Percentiles rank a stretch among this genome's conserved stretches.
These are phyloP conservation scores for Termitomyces sp. DNA, from an alignment of 768 basidiomycete species.

Conservation along the genomic window DNA sequence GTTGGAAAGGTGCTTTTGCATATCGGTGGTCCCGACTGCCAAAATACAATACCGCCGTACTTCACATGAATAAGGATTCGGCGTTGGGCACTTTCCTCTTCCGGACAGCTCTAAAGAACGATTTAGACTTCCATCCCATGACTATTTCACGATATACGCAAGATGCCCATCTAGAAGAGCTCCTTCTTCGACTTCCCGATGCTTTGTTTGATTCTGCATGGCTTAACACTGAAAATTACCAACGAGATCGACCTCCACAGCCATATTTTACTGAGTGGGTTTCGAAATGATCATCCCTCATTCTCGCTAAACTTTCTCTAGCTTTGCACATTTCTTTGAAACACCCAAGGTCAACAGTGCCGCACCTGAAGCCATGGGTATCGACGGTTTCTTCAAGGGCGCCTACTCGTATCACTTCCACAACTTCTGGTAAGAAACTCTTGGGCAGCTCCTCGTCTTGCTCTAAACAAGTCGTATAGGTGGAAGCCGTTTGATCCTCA, in stretches of 20 bases:
- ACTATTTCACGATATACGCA: conserved; percentile 86
- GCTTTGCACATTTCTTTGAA: conserved; percentile 87
- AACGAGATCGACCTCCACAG: conserved; percentile 88
- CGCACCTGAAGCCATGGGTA: conserved; percentile 82
- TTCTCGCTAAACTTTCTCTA: conserved; percentile 22
- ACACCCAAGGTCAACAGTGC: conserved; percentile 70
- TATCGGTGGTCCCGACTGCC: conserved; percentile 93
- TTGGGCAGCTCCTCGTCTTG: not conserved
- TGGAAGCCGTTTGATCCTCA: conserved; percentile 93
- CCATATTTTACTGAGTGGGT: conserved; percentile 86
- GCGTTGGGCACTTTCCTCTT: conserved; percentile 93
- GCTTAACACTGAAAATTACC: conserved; percentile 90
- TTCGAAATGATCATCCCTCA: not conserved
- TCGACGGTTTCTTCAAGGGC: conserved; percentile 94
- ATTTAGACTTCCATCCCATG: conserved; percentile 96
- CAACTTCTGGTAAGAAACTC: conserved; percentile 69
- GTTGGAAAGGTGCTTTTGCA: conserved; percentile 94
- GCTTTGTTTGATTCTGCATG: conserved; percentile 96
- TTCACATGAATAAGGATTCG: conserved; percentile 89
- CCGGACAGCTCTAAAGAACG: conserved; percentile 90
- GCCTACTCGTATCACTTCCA: conserved; percentile 97
- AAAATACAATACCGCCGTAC: conserved; percentile 94
- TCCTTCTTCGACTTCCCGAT: conserved; percentile 87
- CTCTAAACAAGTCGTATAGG: conserved; percentile 37
- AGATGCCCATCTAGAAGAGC: conserved; percentile 79